Percentiles rank a stretch among this genome's conserved stretches.
Conservation (phyloP, 768 basidiomycete species). For the Suillus subalutaceus region DNA sequence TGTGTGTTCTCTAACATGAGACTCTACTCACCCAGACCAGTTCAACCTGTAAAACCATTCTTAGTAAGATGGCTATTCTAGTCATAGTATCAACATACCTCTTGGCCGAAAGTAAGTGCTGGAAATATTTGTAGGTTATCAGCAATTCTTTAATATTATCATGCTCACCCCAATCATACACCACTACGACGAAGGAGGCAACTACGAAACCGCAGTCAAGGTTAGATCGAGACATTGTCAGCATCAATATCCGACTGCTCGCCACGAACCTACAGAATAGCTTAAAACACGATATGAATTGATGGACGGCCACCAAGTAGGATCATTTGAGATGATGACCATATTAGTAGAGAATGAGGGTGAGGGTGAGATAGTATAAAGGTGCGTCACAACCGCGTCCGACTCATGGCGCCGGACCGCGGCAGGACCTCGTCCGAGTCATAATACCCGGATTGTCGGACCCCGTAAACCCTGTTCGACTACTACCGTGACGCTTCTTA, state of each 20-base stretch:
- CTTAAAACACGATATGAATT: neutral
- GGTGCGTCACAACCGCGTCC: too few relatives aligned
- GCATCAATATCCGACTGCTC: neutral
- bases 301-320: slow-evolving; percentile 1
- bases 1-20: too few relatives aligned
- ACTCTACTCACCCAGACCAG: too few relatives aligned
- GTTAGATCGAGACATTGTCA: neutral
- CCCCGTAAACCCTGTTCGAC: slow-evolving; percentile 15
- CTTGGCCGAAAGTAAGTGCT: neutral
- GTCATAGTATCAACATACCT: neutral
- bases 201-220: neutral
- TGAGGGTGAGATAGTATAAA: neutral
- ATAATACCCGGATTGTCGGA: neutral
- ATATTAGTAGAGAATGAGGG: neutral
- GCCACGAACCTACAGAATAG: neutral
- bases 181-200: neutral
- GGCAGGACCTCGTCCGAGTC: too few relatives aligned
- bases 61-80: neutral
- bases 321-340: neutral
- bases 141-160: neutral
- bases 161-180: slow-evolving; percentile 1
- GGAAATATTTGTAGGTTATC: neutral
- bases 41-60: too few relatives aligned
- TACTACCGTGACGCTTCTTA: neutral
- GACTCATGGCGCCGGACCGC: too few relatives aligned